A percentile compares a stretch with the other conserved stretches of the same genome.
Conservation (phyloP, 148 eudicot species). For the Limonium bicolor region DNA sequence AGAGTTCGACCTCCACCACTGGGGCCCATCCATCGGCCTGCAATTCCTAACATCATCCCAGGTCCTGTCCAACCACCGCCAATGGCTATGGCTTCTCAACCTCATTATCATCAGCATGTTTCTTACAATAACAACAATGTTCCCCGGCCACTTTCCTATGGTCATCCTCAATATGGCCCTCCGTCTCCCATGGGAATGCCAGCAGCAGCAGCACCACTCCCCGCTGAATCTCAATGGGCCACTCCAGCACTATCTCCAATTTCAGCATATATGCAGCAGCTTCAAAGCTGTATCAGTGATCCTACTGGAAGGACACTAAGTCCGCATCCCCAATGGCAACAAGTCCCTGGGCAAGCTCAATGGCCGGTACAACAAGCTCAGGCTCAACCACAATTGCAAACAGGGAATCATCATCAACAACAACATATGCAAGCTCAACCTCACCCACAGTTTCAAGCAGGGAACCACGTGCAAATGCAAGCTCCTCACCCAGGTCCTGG, state of each 20-base stretch:
- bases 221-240: conserved; percentile 29
- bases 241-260: conserved; percentile 72
- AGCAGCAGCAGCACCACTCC: too few relatives aligned
- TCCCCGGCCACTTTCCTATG: conserved; percentile 21
- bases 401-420: too few relatives aligned
- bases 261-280: conserved; percentile 73
- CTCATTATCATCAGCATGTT: conserved; percentile 7
- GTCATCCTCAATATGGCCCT: conserved; percentile 46
- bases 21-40: conserved; percentile 37
- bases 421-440: too few relatives aligned
- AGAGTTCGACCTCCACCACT: conserved; percentile 81
- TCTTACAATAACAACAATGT: conserved; percentile 19
- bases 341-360: conserved; percentile 6
- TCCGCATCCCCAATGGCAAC: conserved; percentile 6
- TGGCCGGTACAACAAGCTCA: conserved; percentile 12
- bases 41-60: conserved; percentile 23
- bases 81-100: conserved; percentile 5
- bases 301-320: conserved; percentile 24
- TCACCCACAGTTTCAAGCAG: conserved; percentile 13
- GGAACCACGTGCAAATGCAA: conserved; percentile 23
- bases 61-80: conserved; percentile 24
- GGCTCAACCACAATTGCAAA: conserved; percentile 13
- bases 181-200: conserved; percentile 30
- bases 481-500: conserved; percentile 30
- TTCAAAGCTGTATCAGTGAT: conserved; percentile 63